Base-by-base conservation (phyloP, 2,329 filamentous ascomycete genomes). In the Pyrenophora seminiperda region DNA sequence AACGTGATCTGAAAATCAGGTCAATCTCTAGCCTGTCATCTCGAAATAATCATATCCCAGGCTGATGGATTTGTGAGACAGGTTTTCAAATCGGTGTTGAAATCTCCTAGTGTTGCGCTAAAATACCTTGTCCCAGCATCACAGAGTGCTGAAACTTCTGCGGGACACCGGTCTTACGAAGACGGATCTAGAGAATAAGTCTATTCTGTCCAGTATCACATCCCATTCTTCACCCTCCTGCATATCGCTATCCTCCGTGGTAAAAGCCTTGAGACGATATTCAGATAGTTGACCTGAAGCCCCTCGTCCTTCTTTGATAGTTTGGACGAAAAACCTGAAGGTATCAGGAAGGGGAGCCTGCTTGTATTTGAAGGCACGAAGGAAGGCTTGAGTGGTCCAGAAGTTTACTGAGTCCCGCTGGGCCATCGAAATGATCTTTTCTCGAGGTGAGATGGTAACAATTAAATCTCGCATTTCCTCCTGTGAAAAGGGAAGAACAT, bases 311-410 rank as follows among this genome's bases (percentile, higher is more conserved):
- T 7, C 10, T 7, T 7, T 18, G 3, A 55, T 41, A 11, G 22
- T 34, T 33, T 50, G 51, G 14, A 74, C 59, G 56, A 63, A 65
- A 20, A 72, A 68, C 15, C 51, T 66, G 54, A 81, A 79, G 0
- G 74, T 77, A 13, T 76, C 64, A 1, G 83, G 83, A 4, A 85
- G 67, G 1, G 68, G 42, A 9, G 76, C 77, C 59, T 85, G 79
- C 7, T 73, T 73, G 65, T 81, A 84, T 61, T 83, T 77, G 60
- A 80, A 78, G 11, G 82, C 83, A 34, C 84, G 81, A 70, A 81
- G 81, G 31, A 86, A 72, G 2, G 84, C 77, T 64, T 80, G 76
- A 11, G 73, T 64, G 2, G 72, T 65, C 84, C 83, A 87, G 60
- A 78, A 79, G 5, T 56, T 70, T 54, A 54, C 66, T 40, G 61